Evolutionary conservation across 108 stramenopile species (phyloP).

Genomic region (Nitzschia inconspicua): DNA sequence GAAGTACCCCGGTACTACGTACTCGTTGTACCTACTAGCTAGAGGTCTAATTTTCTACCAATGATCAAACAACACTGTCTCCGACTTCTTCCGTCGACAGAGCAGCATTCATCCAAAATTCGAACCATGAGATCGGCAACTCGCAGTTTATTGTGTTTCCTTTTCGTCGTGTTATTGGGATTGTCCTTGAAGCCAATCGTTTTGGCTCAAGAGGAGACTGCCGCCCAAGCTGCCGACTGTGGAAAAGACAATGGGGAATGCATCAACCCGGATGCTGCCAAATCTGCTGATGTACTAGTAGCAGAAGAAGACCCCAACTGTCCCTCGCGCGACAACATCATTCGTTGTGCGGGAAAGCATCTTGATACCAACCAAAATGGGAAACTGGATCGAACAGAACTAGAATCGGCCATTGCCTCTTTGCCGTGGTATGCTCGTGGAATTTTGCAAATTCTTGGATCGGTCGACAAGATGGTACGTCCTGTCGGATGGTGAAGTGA

Average conservation of each 20-base stretch:
- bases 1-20: too few relatives aligned
- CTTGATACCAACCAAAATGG: conserved; percentile 76
- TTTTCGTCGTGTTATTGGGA: too few relatives aligned
- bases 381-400: conserved; percentile 63
- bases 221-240: too few relatives aligned
- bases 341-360: conserved; percentile 70
- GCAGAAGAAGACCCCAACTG: conserved; percentile 54
- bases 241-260: conserved; percentile 14
- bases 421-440: conserved; percentile 66
- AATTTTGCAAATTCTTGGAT: conserved; percentile 42
- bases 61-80: too few relatives aligned
- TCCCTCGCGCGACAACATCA: conserved; percentile 71
- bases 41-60: too few relatives aligned
- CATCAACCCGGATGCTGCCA: conserved; percentile 10
- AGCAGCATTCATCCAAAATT: too few relatives aligned
- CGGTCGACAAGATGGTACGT: conserved; percentile 43
- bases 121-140: too few relatives aligned
- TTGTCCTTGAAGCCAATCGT: too few relatives aligned
- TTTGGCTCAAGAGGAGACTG: too few relatives aligned
- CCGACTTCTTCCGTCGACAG: too few relatives aligned
- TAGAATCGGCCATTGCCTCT: conserved; percentile 58
- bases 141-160: too few relatives aligned
- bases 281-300: not conserved
- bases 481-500: conserved; percentile 41
- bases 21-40: too few relatives aligned